Conservation (phyloP, 805 yeast genomes). For the Metschnikowia cubensis region DNA sequence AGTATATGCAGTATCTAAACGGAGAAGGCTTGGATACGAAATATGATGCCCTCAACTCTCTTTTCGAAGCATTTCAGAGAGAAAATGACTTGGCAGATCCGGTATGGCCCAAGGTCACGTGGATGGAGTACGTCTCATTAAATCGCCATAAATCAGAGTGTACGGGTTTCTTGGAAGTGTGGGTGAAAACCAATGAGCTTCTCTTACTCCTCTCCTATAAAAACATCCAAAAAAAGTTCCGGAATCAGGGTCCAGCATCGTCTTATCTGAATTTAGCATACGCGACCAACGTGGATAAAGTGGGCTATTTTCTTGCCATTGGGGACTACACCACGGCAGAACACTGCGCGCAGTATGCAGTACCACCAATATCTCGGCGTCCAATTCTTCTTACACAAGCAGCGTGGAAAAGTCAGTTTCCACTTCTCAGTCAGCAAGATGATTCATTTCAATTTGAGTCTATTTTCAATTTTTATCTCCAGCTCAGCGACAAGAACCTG, state of each 20-base stretch:
- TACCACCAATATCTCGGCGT: slow-evolving; percentile 21
- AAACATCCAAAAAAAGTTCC: background rate
- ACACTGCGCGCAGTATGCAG: slow-evolving; percentile 21
- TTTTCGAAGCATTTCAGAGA: slow-evolving; percentile 25
- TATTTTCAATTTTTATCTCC: slow-evolving; percentile 21
- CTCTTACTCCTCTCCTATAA: slow-evolving; percentile 11
- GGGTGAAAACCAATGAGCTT: slow-evolving; percentile 34
- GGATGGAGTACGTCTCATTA: slow-evolving; percentile 33
- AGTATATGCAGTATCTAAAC: slow-evolving; percentile 21
- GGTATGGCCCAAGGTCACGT: slow-evolving; percentile 35
- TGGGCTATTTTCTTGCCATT: slow-evolving; percentile 14
- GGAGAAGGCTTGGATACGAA: slow-evolving; percentile 10
- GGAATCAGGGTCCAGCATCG: background rate
- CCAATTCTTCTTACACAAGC: slow-evolving; percentile 15
- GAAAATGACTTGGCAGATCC: slow-evolving; percentile 28
- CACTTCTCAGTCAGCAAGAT: background rate
- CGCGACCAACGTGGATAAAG: background rate
- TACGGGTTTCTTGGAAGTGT: slow-evolving; percentile 23
- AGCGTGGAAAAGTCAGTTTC: background rate
- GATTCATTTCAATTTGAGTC: slow-evolving; percentile 11
- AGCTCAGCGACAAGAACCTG: slow-evolving; percentile 3
- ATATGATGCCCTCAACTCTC: slow-evolving; percentile 23
- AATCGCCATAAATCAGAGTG: slow-evolving; percentile 27
- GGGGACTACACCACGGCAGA: slow-evolving; percentile 37
- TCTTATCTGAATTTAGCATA: background rate